These are phyloP conservation scores for Escovopsis sp. DNA, from an alignment of 2,329 filamentous ascomycete species.

Conservation along the genomic window DNA sequence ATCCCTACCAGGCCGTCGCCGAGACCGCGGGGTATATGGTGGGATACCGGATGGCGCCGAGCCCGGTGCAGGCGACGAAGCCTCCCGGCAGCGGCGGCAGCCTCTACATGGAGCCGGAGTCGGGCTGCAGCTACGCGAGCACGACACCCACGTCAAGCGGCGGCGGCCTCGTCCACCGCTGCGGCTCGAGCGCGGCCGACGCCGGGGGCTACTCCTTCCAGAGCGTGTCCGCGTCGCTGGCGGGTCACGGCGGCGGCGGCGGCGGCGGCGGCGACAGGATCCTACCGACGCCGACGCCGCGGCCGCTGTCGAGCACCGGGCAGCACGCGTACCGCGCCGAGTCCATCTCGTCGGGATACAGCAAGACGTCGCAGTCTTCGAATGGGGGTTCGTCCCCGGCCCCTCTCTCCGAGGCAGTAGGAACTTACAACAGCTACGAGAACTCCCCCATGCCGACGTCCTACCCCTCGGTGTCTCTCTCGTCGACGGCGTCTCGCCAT, in stretches of 20 bases:
- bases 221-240: constrained; percentile 6
- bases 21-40: constrained; percentile 13
- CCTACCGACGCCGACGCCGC: constrained; percentile 9
- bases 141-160: constrained; percentile 2
- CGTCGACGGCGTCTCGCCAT: constrained; percentile 3
- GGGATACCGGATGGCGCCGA: constrained; percentile 12
- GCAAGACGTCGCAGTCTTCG: constrained; percentile 4
- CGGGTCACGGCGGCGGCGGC: no score
- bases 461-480: neutral
- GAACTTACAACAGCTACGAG: constrained; percentile 6
- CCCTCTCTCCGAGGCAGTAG: constrained; percentile 3
- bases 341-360: constrained; percentile 12
- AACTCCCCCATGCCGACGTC: constrained; percentile 4
- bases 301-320: constrained; percentile 9
- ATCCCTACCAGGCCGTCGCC: constrained; percentile 7
- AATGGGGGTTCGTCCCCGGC: constrained; percentile 4
- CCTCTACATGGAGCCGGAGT: constrained; percentile 15
- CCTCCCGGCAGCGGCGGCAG: constrained; percentile 2
- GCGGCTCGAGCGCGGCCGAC: constrained; percentile 6
- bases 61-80: constrained; percentile 6
- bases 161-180: constrained; percentile 7
- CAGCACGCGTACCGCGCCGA: constrained; percentile 13
- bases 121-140: constrained; percentile 13
- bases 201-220: constrained; percentile 10
- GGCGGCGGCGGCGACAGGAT: constrained; percentile 8